Conservation (phyloP, 495 filamentous ascomycete genomes). For the Tetracladium marchalianum region DNA sequence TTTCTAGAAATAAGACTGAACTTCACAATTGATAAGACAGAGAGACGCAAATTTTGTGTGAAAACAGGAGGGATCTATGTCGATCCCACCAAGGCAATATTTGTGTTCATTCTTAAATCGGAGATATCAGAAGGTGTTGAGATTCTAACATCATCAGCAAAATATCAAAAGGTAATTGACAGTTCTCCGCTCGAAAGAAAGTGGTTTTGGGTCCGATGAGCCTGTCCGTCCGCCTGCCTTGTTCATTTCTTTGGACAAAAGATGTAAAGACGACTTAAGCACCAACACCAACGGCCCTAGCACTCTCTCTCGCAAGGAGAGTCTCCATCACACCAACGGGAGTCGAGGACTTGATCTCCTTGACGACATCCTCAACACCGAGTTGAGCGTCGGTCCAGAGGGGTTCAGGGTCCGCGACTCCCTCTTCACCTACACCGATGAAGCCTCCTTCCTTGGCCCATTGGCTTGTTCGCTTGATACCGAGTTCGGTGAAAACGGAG, state of each 20-base stretch:
- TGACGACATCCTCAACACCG: constrained; percentile 46
- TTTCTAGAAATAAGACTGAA: no score
- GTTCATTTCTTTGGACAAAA: background rate
- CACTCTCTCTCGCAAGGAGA: constrained; percentile 29
- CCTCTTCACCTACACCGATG: constrained; percentile 76
- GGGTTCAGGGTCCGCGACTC: constrained; percentile 45
- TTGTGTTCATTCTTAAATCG: no score
- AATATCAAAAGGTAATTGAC: background rate
- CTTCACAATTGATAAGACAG: no score
- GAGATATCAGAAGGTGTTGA: no score
- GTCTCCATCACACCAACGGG: constrained; percentile 29
- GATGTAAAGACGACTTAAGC: constrained; percentile 21
- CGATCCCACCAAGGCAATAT: no score
- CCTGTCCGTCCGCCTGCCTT: constrained; percentile 9
- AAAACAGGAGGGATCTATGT: no score
- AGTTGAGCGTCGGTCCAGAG: constrained; percentile 88
- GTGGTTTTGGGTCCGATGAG: constrained; percentile 25
- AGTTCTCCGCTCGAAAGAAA: constrained; percentile 19
- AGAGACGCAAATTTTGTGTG: no score
- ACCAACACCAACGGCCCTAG: constrained; percentile 27
- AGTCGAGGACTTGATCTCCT: constrained; percentile 36
- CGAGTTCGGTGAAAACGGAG: constrained; percentile 74
- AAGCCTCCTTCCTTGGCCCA: constrained; percentile 91
- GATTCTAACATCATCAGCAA: background rate
- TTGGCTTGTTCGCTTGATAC: constrained; percentile 82